Conservation (phyloP, 257 asterid species). For the Avicennia marina region DNA sequence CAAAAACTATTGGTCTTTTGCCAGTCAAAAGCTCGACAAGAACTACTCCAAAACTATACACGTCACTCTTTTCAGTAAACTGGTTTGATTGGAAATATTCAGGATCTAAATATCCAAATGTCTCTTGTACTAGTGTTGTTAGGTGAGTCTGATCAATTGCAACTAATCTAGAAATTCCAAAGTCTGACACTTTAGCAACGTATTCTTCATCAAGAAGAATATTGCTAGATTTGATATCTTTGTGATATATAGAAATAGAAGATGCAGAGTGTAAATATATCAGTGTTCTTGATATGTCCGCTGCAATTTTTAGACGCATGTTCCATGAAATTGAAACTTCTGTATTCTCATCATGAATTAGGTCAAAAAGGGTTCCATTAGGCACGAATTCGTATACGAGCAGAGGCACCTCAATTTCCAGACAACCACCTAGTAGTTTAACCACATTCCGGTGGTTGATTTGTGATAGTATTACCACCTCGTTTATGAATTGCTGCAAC, state of each 20-base stretch:
- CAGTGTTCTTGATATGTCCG: conserved; percentile 22
- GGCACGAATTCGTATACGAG: no score
- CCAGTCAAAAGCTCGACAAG: conserved; percentile 7
- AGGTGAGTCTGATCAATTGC: conserved; percentile 14
- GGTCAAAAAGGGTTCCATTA: conserved; percentile 19
- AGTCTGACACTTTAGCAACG: neutral
- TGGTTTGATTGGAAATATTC: conserved; percentile 9
- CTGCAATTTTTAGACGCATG: conserved; percentile 17
- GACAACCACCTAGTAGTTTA: neutral
- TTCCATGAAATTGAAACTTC: conserved; percentile 5
- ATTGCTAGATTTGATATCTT: no score
- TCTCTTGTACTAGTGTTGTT: conserved; percentile 3
- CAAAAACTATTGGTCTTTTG: neutral
- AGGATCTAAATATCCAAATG: conserved; percentile 11
- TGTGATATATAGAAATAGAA: conserved; percentile 19
- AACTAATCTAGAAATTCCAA: neutral
- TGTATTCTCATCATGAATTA: neutral
- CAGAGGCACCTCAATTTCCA: no score
- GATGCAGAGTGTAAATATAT: conserved; percentile 23
- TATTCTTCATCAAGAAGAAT: no score
- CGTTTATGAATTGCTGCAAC: neutral
- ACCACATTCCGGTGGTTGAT: conserved; percentile 11
- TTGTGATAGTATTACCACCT: conserved; percentile 8
- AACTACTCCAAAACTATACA: neutral
- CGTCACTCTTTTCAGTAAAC: no score